Conservation (phyloP, 345 rosid genomes). For the Dimocarpus longan region DNA sequence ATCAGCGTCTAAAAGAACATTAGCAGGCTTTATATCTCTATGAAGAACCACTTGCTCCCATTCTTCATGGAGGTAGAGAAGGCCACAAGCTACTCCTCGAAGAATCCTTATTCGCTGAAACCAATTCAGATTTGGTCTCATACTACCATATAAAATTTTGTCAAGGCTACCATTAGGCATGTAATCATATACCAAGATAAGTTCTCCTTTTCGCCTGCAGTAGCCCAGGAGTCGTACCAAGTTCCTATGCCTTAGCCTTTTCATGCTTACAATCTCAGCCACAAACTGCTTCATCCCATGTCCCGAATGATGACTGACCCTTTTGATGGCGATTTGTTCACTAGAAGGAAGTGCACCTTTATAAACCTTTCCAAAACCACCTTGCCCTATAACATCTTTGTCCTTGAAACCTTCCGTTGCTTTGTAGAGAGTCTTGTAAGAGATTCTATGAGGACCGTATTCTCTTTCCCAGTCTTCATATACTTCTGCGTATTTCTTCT, state of each 20-base stretch:
- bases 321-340: conserved; percentile 56
- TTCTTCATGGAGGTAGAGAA: conserved; percentile 43
- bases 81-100: conserved; percentile 37
- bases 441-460: conserved; percentile 50
- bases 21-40: conserved; percentile 47
- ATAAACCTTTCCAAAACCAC: not conserved
- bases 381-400: not conserved
- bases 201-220: conserved; percentile 55
- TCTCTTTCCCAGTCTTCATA: conserved; percentile 28
- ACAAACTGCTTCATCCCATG: conserved; percentile 54
- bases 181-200: conserved; percentile 51
- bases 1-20: conserved; percentile 39
- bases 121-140: conserved; percentile 30
- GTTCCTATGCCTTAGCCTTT: conserved; percentile 28
- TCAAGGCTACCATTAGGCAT: conserved; percentile 59
- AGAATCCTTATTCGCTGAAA: conserved; percentile 43
- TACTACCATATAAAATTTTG: conserved; percentile 26
- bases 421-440: too few species aligned
- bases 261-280: conserved; percentile 44
- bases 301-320: conserved; percentile 45
- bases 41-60: conserved; percentile 52
- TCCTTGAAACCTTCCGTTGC: too few species aligned
- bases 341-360: conserved; percentile 25
- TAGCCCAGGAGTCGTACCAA: conserved; percentile 54
- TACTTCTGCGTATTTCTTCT: conserved; percentile 26